phyloP scores from a whole-genome alignment of 257 asterid species.

The Voacanga thouarsii region DNA sequence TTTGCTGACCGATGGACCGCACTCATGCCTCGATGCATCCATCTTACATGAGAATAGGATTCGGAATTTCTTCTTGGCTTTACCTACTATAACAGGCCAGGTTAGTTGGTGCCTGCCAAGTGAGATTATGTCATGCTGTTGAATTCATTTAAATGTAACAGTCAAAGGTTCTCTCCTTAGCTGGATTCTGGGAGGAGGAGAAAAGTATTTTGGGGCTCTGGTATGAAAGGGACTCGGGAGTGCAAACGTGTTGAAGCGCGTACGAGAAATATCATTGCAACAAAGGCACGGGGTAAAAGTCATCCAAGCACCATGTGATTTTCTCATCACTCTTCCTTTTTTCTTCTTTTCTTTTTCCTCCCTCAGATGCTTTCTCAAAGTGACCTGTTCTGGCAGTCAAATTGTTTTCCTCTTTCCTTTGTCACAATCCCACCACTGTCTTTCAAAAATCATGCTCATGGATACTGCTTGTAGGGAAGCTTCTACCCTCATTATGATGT shows the following conservation, averaged over 20 bases:
- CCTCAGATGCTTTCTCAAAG: slow-evolving; percentile 2
- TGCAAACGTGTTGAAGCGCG: not conserved
- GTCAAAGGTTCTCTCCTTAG: not conserved
- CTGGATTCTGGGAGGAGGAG: not conserved
- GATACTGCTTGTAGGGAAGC: not conserved
- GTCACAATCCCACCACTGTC: not conserved
- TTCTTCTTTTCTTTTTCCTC: not conserved
- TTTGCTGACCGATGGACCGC: not conserved
- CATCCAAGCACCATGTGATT: slow-evolving; percentile 1
- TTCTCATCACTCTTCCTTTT: not conserved
- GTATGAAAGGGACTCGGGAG: not conserved
- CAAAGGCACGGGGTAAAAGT: slow-evolving; percentile 6
- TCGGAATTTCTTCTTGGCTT: too few relatives aligned
- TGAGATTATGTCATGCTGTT: not conserved
- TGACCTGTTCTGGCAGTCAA: not conserved
- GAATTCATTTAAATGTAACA: too few relatives aligned
- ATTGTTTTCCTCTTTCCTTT: not conserved
- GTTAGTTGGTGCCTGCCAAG: too few relatives aligned
- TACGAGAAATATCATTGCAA: slow-evolving; percentile 1
- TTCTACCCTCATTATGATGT: slow-evolving; percentile 8
- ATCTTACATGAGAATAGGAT: not conserved
- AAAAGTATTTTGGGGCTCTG: not conserved
- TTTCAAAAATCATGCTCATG: not conserved
- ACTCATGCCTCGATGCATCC: too few relatives aligned
- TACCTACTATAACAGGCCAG: too few relatives aligned